Conservation (phyloP, 257 asterid genomes). For the Osmanthus fragrans region DNA sequence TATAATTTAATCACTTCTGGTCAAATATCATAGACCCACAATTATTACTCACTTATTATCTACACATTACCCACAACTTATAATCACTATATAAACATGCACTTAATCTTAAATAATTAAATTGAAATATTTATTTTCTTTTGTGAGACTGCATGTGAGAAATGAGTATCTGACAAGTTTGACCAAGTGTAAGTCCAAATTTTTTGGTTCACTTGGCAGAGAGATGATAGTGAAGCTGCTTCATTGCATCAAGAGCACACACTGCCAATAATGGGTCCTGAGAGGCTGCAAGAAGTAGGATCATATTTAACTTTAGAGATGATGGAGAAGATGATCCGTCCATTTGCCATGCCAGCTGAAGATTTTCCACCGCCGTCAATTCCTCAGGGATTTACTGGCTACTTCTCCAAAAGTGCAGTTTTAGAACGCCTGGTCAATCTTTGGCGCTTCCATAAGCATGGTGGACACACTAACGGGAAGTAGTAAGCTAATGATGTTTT, state of each 20-base stretch:
- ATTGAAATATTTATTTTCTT: not conserved
- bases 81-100: too few species aligned
- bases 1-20: too few species aligned
- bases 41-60: too few species aligned
- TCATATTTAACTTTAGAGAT: conserved; percentile 69
- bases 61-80: too few species aligned
- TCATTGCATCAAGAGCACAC: conserved; percentile 86
- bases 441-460: conserved; percentile 85
- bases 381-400: conserved; percentile 90
- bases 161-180: not conserved
- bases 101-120: not conserved
- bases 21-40: too few species aligned
- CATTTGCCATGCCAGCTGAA: conserved; percentile 94
- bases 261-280: conserved; percentile 87
- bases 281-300: conserved; percentile 83
- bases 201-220: conserved; percentile 40
- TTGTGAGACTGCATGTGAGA: not conserved
- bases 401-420: conserved; percentile 92
- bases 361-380: conserved; percentile 84
- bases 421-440: conserved; percentile 85
- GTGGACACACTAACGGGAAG: conserved; percentile 49
- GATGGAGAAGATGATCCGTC: conserved; percentile 80
- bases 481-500: conserved; percentile 17
- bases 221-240: conserved; percentile 60
- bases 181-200: not conserved